Evolutionary conservation across 352 stramenopile species (phyloP).

Genomic region (Pythium apleroticum): DNA sequence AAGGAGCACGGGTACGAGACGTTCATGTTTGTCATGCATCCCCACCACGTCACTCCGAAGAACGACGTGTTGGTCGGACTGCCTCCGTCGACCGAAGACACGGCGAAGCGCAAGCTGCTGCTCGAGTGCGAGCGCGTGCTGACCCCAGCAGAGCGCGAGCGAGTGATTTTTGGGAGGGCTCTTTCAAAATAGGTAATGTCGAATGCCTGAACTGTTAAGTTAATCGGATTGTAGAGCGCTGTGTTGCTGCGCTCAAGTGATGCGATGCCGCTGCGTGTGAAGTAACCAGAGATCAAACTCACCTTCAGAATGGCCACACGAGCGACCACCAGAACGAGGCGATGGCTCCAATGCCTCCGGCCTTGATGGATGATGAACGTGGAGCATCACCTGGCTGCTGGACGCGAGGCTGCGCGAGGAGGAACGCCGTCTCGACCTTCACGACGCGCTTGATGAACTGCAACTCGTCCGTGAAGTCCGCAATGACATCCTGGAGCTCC

Average conservation of each 20-base stretch:
- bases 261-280: background rate
- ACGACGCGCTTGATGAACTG: background rate
- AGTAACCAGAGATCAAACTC: too few relatives aligned
- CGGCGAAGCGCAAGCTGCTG: conserved; percentile 4
- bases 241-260: background rate
- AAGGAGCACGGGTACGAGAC: conserved; percentile 58
- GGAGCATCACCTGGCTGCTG: background rate
- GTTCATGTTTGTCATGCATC: conserved; percentile 83
- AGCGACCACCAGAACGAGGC: background rate
- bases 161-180: conserved; percentile 14
- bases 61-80: conserved; percentile 82
- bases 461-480: background rate
- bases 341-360: background rate
- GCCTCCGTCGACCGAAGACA: conserved; percentile 18
- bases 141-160: conserved; percentile 8
- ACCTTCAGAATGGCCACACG: background rate
- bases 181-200: too few relatives aligned
- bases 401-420: background rate
- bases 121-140: conserved; percentile 17
- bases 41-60: conserved; percentile 67
- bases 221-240: background rate
- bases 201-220: background rate
- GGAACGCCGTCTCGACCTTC: background rate
- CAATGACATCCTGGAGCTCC: background rate
- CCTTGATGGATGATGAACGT: background rate